Base-by-base conservation (phyloP, 345 rosid genomes). In the Salix viminalis region DNA sequence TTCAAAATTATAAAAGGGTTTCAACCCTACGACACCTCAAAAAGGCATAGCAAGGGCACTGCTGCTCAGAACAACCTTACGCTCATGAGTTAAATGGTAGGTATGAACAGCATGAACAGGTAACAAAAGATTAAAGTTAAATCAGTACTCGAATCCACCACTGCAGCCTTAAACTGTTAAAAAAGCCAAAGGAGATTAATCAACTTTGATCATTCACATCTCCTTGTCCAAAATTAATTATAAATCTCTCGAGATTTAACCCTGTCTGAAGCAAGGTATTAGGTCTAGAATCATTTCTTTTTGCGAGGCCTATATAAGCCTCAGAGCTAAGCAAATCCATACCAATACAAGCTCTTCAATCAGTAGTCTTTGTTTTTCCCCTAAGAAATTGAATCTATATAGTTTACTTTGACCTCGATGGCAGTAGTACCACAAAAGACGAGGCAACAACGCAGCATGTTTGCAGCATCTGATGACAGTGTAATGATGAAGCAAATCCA, bases 401-500 rank as follows among this genome's bases (percentile, higher is more conserved):
- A 34, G 36, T 34, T 4, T 34, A 34, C 36, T 34, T 34, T 34
- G 6, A 34, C 36, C 36, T 34, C 36, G 36, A 80, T 80, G 83
- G 76, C 75, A 30, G 11, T 65, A 37, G 83, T 52, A 52, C 69
- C 76, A 65, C 76, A n/a, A 30, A 71, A 13, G 58, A 11, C 4
- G 39, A 56, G 71, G 36, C 36, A 71, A 6, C 75, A 82, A 3
- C 76, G 80, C 34, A 34, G 11, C 2, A 46, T 82, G 80, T 82
- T 89, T 77, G 50, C 90, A 7, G 54, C 90, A 42, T 84, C 94
- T 0, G 94, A 90, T 70, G 94, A 90, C 80, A 82, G 39, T 62
- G 87, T 72, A 21, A 86, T 88, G 86, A 64, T 85, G 85, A 91
- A 78, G 85, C 91, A 88, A 77, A 75, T 90, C 28, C 81, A 79